phyloP scores from a whole-genome alignment of 495 filamentous ascomycete genomes.

The Aspergillus avenaceus region DNA sequence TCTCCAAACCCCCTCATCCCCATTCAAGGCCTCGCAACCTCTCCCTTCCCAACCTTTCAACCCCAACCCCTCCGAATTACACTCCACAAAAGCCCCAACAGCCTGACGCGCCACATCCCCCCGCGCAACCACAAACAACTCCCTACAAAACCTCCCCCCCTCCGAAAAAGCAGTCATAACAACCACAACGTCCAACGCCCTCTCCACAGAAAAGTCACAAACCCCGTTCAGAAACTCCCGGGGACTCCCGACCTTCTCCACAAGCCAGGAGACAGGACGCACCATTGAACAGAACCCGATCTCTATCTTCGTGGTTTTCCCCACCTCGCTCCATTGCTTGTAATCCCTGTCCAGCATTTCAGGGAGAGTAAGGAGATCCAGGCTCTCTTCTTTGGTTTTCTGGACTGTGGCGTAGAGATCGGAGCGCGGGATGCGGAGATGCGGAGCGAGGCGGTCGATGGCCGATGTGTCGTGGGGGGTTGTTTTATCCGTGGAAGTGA shows the following conservation, averaged over 20 bases:
- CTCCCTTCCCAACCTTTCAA: no score
- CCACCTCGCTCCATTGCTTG: slow-evolving; percentile 76
- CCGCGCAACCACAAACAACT: slow-evolving; percentile 67
- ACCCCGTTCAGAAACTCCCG: slow-evolving; percentile 46
- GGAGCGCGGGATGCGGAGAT: slow-evolving; percentile 21
- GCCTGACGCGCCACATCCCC: slow-evolving; percentile 37
- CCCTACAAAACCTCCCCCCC: slow-evolving; percentile 54
- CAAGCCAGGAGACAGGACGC: slow-evolving; percentile 59
- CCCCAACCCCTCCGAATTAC: no score
- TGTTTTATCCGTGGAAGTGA: slow-evolving; percentile 65
- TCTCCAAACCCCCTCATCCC: slow-evolving; percentile 19
- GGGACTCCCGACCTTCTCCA: slow-evolving; percentile 46
- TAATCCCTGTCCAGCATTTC: slow-evolving; percentile 89
- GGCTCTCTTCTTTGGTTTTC: slow-evolving; percentile 63
- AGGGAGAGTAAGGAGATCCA: slow-evolving; percentile 59
- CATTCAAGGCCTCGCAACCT: slow-evolving; percentile 16
- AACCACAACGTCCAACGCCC: slow-evolving; percentile 58
- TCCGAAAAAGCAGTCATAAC: slow-evolving; percentile 70
- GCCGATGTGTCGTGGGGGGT: slow-evolving; percentile 65
- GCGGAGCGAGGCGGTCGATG: slow-evolving; percentile 57
- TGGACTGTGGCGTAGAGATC: slow-evolving; percentile 65
- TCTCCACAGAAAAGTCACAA: slow-evolving; percentile 50
- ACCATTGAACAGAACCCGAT: slow-evolving; percentile 76
- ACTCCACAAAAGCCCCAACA: slow-evolving; percentile 54
- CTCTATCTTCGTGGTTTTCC: no score